These are phyloP conservation scores for Eucalyptus paniculata DNA, from an alignment of 345 rosid genomes.

Conservation along the genomic window DNA sequence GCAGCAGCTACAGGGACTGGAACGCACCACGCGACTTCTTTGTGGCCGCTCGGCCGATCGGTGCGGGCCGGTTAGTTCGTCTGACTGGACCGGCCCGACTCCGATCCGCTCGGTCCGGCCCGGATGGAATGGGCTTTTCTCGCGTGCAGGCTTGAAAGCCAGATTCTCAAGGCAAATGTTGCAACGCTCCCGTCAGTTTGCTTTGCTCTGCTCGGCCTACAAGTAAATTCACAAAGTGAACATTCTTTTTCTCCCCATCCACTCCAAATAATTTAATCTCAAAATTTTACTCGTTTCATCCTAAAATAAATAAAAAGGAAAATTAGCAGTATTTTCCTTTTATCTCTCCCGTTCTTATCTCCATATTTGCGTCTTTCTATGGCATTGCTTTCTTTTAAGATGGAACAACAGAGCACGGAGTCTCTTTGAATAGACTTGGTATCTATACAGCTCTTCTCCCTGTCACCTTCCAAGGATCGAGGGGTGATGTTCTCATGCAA, in stretches of 20 bases:
- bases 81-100: neutral
- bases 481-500: neutral
- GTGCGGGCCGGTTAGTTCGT: neutral
- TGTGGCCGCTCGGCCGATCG: neutral
- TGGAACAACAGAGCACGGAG: neutral
- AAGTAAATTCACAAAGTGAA: neutral
- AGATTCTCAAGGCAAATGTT: neutral
- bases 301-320: neutral
- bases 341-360: neutral
- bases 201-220: neutral
- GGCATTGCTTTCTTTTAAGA: neutral
- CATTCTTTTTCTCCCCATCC: neutral
- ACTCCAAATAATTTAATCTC: neutral
- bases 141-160: neutral
- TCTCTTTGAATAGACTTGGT: neutral
- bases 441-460: neutral
- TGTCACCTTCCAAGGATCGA: neutral
- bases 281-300: neutral
- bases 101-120: neutral
- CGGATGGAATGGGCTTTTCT: neutral
- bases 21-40: neutral
- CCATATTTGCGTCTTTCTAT: fast-evolving
- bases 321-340: neutral
- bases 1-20: neutral
- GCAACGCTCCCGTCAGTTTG: neutral